A percentile compares a stretch with the other conserved stretches of the same genome.
Conservation (phyloP, 2,329 filamentous ascomycete species). For the Byssothecium circinans region DNA sequence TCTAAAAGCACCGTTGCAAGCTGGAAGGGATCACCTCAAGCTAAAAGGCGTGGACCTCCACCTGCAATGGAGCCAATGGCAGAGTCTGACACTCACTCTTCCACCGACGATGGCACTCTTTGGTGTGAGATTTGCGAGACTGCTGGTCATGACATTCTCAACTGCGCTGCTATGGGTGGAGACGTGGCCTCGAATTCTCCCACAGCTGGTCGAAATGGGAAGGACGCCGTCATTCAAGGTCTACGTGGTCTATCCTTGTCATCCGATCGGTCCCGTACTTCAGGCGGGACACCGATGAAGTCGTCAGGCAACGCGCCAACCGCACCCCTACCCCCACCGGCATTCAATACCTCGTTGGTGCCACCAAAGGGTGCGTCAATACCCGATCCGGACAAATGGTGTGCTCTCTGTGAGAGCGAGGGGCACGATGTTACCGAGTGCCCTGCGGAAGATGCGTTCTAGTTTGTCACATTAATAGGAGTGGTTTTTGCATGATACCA, state of each 20-base stretch:
- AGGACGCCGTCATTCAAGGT: constrained; percentile 37
- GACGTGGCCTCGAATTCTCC: constrained; percentile 43
- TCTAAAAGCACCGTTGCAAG: constrained; percentile 67
- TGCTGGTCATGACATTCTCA: constrained; percentile 87
- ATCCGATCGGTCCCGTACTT: constrained; percentile 30
- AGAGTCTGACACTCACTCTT: constrained; percentile 62
- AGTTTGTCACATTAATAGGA: constrained; percentile 9
- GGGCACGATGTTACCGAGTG: constrained; percentile 96
- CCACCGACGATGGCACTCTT: constrained; percentile 69
- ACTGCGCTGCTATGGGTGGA: constrained; percentile 84
- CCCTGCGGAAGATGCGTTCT: constrained; percentile 79
- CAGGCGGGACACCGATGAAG: constrained; percentile 35
- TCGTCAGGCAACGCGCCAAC: constrained; percentile 40
- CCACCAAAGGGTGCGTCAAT: constrained; percentile 37
- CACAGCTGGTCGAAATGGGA: constrained; percentile 23
- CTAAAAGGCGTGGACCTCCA: constrained; percentile 34
- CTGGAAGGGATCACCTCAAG: constrained; percentile 48
- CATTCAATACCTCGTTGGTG: constrained; percentile 34
- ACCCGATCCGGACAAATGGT: constrained; percentile 85
- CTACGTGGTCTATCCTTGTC: constrained; percentile 39
- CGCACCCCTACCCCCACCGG: constrained; percentile 38
- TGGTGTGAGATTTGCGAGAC: constrained; percentile 98
- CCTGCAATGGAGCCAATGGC: constrained; percentile 67
- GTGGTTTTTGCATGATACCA: constrained; percentile 22
- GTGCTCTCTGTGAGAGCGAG: constrained; percentile 91